These are phyloP conservation scores for Aspergillus leporis DNA, from an alignment of 495 filamentous ascomycete genomes.

Conservation along the genomic window DNA sequence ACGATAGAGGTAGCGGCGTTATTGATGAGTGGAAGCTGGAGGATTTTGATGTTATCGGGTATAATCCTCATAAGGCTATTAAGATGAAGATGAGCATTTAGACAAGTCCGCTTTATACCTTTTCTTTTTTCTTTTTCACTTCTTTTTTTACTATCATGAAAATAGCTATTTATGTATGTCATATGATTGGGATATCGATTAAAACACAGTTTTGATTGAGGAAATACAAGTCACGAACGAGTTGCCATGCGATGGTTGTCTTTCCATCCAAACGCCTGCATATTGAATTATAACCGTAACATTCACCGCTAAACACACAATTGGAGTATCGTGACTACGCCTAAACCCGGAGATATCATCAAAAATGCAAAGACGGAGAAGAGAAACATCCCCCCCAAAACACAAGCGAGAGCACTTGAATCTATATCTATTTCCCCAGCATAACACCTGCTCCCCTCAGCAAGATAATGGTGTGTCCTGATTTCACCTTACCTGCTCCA, in stretches of 20 bases:
- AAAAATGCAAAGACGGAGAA: constrained; percentile 12
- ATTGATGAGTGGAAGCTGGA: constrained; percentile 84
- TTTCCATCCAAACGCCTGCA: neutral
- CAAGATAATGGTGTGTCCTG: constrained; percentile 87
- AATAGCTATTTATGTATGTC: neutral
- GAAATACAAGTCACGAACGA: neutral
- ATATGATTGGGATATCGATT: neutral
- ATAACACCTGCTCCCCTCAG: constrained; percentile 76
- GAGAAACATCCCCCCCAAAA: neutral
- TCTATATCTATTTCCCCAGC: constrained; percentile 36
- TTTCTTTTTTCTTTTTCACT: constrained; percentile 20
- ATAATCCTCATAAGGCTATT: constrained; percentile 86
- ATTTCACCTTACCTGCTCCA: constrained; percentile 62
- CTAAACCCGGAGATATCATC: constrained; percentile 8
- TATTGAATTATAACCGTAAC: neutral
- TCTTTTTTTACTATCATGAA: neutral
- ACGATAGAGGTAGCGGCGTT: constrained; percentile 57
- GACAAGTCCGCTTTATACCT: constrained; percentile 17
- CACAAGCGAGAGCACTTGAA: too few species aligned
- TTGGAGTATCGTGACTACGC: constrained; percentile 6
- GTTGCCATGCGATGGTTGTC: neutral
- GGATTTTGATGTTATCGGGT: constrained; percentile 85
- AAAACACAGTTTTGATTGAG: neutral
- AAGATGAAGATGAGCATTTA: constrained; percentile 98
- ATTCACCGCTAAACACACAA: neutral